phyloP scores from a whole-genome alignment of 805 yeast genomes.

The Yarrowia keelungensis region DNA sequence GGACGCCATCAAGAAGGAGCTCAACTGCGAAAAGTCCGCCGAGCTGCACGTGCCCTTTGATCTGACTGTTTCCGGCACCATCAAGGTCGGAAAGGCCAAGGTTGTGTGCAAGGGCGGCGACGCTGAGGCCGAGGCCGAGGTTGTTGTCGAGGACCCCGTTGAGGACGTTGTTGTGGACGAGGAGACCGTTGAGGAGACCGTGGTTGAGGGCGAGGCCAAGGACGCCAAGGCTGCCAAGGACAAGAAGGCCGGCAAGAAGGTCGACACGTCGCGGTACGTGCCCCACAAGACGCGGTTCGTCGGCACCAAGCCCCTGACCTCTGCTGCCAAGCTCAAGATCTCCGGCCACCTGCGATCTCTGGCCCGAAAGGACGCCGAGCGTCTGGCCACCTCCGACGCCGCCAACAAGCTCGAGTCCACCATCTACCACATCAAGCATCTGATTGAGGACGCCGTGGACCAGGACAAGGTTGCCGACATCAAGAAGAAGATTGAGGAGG shows the following conservation, averaged over 20 bases:
- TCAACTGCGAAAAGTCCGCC: constrained; percentile 42
- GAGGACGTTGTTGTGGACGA: constrained; percentile 17
- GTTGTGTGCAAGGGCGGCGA: constrained; percentile 35
- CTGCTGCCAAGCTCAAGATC: constrained; percentile 57
- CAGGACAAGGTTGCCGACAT: constrained; percentile 55
- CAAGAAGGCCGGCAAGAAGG: constrained; percentile 38
- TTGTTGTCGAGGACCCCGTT: constrained; percentile 30
- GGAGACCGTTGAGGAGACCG: not conserved
- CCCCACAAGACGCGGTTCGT: constrained; percentile 50
- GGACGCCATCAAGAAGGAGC: constrained; percentile 43
- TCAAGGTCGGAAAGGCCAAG: constrained; percentile 36
- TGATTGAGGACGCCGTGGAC: constrained; percentile 60
- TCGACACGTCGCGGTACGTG: constrained; percentile 40
- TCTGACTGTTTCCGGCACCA: constrained; percentile 40
- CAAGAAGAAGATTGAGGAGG: constrained; percentile 49
- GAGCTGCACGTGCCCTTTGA: constrained; percentile 36
- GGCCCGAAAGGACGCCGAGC: constrained; percentile 62
- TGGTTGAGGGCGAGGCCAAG: constrained; percentile 39
- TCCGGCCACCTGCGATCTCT: constrained; percentile 59
- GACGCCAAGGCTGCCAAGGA: constrained; percentile 42
- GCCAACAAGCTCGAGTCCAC: constrained; percentile 74
- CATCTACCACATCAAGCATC: constrained; percentile 72
- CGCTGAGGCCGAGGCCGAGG: constrained; percentile 39
- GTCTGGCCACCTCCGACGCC: constrained; percentile 61
- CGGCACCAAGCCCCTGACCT: constrained; percentile 58